Conservation (phyloP, 345 rosid genomes). For the Citrus hindsii region DNA sequence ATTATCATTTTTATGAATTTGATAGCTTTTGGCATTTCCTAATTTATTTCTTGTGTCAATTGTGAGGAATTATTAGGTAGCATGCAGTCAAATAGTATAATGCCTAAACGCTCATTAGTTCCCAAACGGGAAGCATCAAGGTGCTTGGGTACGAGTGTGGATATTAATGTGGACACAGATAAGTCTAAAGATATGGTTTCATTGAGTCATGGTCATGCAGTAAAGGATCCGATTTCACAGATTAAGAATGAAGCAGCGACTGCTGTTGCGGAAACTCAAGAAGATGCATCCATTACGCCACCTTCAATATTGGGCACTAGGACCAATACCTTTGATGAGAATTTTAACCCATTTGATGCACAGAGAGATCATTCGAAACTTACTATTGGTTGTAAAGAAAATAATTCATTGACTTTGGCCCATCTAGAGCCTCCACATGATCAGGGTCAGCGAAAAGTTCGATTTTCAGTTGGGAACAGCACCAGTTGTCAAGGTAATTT, state of each 20-base stretch:
- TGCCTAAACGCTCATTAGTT: slow-evolving; percentile 55
- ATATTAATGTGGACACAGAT: slow-evolving; percentile 22
- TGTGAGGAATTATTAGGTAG: slow-evolving; percentile 33
- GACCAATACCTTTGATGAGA: slow-evolving; percentile 39
- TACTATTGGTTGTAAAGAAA: slow-evolving; percentile 29
- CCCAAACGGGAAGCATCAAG: slow-evolving; percentile 44
- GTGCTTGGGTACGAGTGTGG: slow-evolving; percentile 20
- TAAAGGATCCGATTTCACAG: slow-evolving; percentile 34
- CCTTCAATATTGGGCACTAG: slow-evolving; percentile 48
- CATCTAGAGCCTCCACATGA: slow-evolving; percentile 35
- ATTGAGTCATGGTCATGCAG: slow-evolving; percentile 26
- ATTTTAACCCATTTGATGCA: slow-evolving; percentile 29
- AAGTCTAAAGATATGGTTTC: slow-evolving; percentile 40
- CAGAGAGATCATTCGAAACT: slow-evolving; percentile 30
- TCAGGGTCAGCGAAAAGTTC: slow-evolving; percentile 48
- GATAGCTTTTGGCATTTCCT: neutral
- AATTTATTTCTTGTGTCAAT: slow-evolving; percentile 11
- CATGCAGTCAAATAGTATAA: slow-evolving; percentile 46
- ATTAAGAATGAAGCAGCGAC: slow-evolving; percentile 25
- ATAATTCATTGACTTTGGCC: slow-evolving; percentile 24
- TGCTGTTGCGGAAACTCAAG: slow-evolving; percentile 43
- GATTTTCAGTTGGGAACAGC: slow-evolving; percentile 40
- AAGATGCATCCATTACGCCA: slow-evolving; percentile 50
- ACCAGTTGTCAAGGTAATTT: slow-evolving; percentile 57
- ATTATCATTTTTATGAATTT: neutral